Percentiles rank a stretch among this genome's conserved stretches.
Evolutionary conservation across 1,284 basidiomycete species (phyloP).

Genomic region (Volvariella volvacea): DNA sequence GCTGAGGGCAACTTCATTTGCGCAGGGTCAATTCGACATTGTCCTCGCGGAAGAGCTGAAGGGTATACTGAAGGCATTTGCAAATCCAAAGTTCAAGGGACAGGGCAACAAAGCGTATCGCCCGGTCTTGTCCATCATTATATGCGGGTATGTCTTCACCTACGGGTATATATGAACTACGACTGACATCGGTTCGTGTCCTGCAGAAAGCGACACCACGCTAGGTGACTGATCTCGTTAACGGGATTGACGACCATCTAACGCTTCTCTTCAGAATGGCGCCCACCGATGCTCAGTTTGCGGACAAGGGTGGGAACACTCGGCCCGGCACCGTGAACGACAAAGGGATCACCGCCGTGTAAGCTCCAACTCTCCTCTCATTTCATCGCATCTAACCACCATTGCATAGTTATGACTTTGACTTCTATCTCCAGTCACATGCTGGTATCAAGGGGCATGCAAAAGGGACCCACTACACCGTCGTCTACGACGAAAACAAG

Average conservation of each 20-base stretch:
- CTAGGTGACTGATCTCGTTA: slow-evolving; percentile 28
- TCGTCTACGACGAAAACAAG: slow-evolving; percentile 66
- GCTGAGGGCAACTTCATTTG: neutral
- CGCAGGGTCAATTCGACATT: slow-evolving; percentile 59
- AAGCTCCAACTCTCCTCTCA: slow-evolving; percentile 15
- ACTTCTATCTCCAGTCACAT: slow-evolving; percentile 77
- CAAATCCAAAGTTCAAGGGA: slow-evolving; percentile 34
- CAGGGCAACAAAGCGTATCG: slow-evolving; percentile 39
- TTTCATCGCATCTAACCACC: neutral
- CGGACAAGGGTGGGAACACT: slow-evolving; percentile 63
- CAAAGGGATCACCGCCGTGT: slow-evolving; percentile 64
- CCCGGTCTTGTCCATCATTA: slow-evolving; percentile 62
- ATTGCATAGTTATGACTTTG: slow-evolving; percentile 51
- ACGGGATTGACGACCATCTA: neutral
- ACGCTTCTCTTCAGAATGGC: slow-evolving; percentile 37
- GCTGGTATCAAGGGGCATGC: slow-evolving; percentile 61
- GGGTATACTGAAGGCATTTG: slow-evolving; percentile 50
- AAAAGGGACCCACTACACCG: slow-evolving; percentile 66
- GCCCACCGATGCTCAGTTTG: slow-evolving; percentile 39
- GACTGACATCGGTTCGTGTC: neutral
- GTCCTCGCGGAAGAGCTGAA: slow-evolving; percentile 53
- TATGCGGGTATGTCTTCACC: slow-evolving; percentile 47
- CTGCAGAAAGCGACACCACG: slow-evolving; percentile 64
- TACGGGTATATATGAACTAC: neutral
- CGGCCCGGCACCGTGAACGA: slow-evolving; percentile 71